phyloP scores from a whole-genome alignment of 2,329 filamentous ascomycete genomes.

The Xylaria sp. region DNA sequence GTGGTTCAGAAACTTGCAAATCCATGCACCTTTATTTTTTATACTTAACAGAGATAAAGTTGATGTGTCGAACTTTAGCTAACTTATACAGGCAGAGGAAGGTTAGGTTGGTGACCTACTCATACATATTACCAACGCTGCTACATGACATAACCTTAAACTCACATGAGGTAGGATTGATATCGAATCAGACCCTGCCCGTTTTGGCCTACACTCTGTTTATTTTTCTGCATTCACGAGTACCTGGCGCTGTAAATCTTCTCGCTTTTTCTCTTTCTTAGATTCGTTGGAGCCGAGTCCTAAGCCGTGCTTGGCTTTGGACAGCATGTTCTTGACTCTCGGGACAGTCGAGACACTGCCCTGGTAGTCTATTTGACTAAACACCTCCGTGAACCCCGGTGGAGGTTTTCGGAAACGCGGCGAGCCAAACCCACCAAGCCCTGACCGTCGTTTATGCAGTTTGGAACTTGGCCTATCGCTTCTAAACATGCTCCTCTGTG shows the following conservation, averaged over 20 bases:
- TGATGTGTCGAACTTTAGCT: too few relatives aligned
- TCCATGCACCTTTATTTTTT: too few relatives aligned
- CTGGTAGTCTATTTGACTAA: constrained; percentile 22
- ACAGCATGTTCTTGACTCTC: constrained; percentile 33
- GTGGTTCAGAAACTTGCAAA: too few relatives aligned
- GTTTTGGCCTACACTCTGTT: not conserved
- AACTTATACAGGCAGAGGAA: too few relatives aligned
- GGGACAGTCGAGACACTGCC: constrained; percentile 23
- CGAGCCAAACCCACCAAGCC: constrained; percentile 20
- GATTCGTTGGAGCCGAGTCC: constrained; percentile 31
- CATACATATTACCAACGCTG: too few relatives aligned
- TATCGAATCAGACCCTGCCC: not conserved
- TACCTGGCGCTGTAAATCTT: constrained; percentile 34
- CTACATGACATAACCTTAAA: not conserved
- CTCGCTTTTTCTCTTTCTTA: constrained; percentile 33
- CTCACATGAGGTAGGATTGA: too few relatives aligned
- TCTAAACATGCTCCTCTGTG: constrained; percentile 19
- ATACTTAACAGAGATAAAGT: too few relatives aligned
- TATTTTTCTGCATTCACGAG: constrained; percentile 14
- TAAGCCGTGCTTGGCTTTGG: constrained; percentile 34
- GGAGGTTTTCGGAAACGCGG: constrained; percentile 10
- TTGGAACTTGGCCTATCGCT: constrained; percentile 8
- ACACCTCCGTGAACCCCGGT: constrained; percentile 21
- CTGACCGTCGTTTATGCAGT: constrained; percentile 29
- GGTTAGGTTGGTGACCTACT: too few relatives aligned